Base-by-base conservation (phyloP, 306 rosid species). In the Acmispon strigosus region DNA sequence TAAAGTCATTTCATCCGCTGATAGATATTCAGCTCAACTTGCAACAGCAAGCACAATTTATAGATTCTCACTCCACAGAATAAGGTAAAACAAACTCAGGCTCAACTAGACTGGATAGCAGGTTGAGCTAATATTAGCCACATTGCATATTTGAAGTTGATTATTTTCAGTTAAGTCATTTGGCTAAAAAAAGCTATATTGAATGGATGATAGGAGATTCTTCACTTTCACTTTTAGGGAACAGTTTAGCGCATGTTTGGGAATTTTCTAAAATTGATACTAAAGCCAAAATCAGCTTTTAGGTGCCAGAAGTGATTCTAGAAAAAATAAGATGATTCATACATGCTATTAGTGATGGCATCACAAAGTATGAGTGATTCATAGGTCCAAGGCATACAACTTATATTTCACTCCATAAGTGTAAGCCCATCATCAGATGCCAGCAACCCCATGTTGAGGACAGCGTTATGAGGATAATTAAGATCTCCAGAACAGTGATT, bases 91-190 rank as follows among this genome's bases (percentile, higher is more conserved):
- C 44, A 66, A 29, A 37, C 18, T 52, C 19, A 24, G 76, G 48
- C 66, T 16, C 69, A 62, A 45, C 78, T 49, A 12, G 27, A 42
- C 55, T 73, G 41, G 50, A 61, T 39, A 10, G 66, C 74, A 70
- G 4, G 41, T 42, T 14, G 44, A 54, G 22, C 51, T 49, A 42
- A 58, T 18, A 61, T 14, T 39, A 39, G 45, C 49, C 32, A 51
- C 59, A 12, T 29, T 37, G 34, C 24, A 1, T 7, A 22, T 67
- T 70, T 37, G 20, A 62, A 78, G 20, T 19, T 37, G 10, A 63
- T 62, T 60, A 37, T 32, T 36, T 9, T 49, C 54, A 58, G 12
- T 22, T 32, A 22, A 50, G 42, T 53, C 2, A 41, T 17, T 62
- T 27, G 32, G 11, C 48, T 62, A 24, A 42, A 50, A 19, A 62